Conservation (phyloP, 345 rosid genomes). For the Rhodomyrtus tomentosa region DNA sequence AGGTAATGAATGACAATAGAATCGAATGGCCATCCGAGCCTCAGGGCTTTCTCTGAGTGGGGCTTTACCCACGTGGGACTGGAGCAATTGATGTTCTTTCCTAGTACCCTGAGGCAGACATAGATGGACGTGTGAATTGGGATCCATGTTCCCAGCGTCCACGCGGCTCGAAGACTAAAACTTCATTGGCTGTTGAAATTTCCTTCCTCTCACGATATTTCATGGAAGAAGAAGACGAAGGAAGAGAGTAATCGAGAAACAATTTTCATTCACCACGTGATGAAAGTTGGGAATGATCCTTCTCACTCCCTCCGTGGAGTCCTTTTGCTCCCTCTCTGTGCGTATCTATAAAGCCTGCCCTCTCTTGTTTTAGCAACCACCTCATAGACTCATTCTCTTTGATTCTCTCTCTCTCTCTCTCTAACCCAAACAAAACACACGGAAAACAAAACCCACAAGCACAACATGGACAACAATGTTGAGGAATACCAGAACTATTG, state of each 20-base stretch:
- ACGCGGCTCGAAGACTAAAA: background rate
- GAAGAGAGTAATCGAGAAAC: background rate
- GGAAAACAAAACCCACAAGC: background rate
- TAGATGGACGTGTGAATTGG: background rate
- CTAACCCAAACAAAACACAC: background rate
- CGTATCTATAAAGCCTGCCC: background rate
- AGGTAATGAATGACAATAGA: background rate
- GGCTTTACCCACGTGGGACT: background rate
- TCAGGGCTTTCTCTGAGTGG: background rate
- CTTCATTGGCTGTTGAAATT: background rate
- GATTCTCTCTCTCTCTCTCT: background rate
- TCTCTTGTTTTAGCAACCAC: background rate
- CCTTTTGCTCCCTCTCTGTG: background rate
- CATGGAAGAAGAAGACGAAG: background rate
- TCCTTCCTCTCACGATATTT: background rate
- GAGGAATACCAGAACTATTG: slow-evolving; percentile 50
- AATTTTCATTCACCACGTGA: background rate
- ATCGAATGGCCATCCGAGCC: background rate
- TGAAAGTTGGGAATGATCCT: background rate
- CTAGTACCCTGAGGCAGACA: background rate
- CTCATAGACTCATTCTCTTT: background rate
- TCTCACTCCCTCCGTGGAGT: background rate
- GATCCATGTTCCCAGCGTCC: background rate
- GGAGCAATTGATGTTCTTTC: background rate
- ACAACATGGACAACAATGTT: slow-evolving; percentile 11